Conservation (phyloP, 306 rosid genomes). For the Elaeagnus macrophylla region DNA sequence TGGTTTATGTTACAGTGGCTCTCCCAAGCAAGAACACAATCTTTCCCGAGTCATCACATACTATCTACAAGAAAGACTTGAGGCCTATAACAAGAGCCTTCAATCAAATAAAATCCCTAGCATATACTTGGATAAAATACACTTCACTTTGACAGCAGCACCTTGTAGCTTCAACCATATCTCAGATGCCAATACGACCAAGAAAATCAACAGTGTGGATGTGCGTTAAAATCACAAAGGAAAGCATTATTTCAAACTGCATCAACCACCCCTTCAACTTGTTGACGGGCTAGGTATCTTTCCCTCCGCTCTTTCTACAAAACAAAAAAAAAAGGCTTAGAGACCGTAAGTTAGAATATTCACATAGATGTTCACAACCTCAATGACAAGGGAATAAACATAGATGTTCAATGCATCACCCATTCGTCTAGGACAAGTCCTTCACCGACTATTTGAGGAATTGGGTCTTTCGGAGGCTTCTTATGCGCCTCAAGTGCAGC, state of each 20-base stretch:
- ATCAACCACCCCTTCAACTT: slow-evolving; percentile 69
- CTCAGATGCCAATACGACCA: slow-evolving; percentile 19
- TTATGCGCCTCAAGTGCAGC: slow-evolving; percentile 71
- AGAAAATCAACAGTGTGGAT: slow-evolving; percentile 18
- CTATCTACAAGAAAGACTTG: slow-evolving; percentile 33
- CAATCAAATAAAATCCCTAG: slow-evolving; percentile 16
- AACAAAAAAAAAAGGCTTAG: slow-evolving; percentile 4
- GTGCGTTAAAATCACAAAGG: slow-evolving; percentile 16
- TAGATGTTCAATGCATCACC: slow-evolving; percentile 43
- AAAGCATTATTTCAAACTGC: slow-evolving; percentile 38
- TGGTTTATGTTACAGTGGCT: neutral
- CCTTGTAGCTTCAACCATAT: slow-evolving; percentile 23
- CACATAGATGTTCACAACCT: slow-evolving; percentile 4
- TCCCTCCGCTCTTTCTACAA: slow-evolving; percentile 92
- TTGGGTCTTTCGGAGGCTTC: slow-evolving; percentile 68
- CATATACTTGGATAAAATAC: slow-evolving; percentile 14
- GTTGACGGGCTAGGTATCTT: slow-evolving; percentile 86
- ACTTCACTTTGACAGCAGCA: slow-evolving; percentile 11
- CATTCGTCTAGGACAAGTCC: slow-evolving; percentile 96
- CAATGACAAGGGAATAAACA: slow-evolving; percentile 1
- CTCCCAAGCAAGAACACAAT: slow-evolving; percentile 7
- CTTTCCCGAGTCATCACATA: slow-evolving; percentile 19
- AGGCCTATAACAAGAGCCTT: slow-evolving; percentile 15
- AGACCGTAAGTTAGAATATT: slow-evolving; percentile 11
- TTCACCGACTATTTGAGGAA: slow-evolving; percentile 66